Evolutionary conservation across 352 stramenopile genomes (phyloP).

Genomic region (Phytopythium vexans): DNA sequence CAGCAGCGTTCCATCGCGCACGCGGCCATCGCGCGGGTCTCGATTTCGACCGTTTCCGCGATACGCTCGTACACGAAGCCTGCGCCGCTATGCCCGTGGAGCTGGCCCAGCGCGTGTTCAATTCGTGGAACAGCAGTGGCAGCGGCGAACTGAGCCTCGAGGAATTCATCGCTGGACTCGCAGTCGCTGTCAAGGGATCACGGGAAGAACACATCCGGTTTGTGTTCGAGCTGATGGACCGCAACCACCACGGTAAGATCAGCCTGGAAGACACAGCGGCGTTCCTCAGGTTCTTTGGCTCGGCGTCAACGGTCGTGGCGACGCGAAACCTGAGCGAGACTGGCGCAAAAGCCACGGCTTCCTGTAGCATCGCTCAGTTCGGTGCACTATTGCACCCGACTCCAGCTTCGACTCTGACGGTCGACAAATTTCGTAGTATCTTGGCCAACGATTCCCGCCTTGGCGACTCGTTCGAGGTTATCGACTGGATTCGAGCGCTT

Average conservation of each 20-base stretch:
- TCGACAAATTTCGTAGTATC: too few species aligned
- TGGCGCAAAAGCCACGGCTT: too few species aligned
- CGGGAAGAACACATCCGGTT: constrained; percentile 43
- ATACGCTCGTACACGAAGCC: constrained; percentile 34
- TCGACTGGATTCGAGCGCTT: constrained; percentile 39
- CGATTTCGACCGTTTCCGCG: constrained; percentile 26
- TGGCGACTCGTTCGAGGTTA: constrained; percentile 6
- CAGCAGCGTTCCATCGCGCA: constrained; percentile 36
- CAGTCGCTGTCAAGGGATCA: constrained; percentile 25
- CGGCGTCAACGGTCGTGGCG: constrained; percentile 14
- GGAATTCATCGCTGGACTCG: constrained; percentile 35
- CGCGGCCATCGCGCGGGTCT: constrained; percentile 29
- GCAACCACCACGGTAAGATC: constrained; percentile 2
- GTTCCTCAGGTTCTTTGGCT: constrained; percentile 16
- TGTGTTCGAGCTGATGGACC: constrained; percentile 38
- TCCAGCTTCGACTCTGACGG: too few species aligned
- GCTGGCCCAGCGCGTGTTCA: constrained; percentile 31
- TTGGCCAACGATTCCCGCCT: too few species aligned
- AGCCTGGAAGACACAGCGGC: constrained; percentile 18
- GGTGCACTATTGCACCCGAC: too few species aligned
- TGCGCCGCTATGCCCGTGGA: constrained; percentile 25
- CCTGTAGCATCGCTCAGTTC: too few species aligned
- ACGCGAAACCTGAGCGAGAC: neutral
- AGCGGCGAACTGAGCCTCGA: constrained; percentile 20
- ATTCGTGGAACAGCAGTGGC: constrained; percentile 26